phyloP scores from a whole-genome alignment of 805 yeast genomes.

The Yamadazyma takamatsuzukensis region DNA sequence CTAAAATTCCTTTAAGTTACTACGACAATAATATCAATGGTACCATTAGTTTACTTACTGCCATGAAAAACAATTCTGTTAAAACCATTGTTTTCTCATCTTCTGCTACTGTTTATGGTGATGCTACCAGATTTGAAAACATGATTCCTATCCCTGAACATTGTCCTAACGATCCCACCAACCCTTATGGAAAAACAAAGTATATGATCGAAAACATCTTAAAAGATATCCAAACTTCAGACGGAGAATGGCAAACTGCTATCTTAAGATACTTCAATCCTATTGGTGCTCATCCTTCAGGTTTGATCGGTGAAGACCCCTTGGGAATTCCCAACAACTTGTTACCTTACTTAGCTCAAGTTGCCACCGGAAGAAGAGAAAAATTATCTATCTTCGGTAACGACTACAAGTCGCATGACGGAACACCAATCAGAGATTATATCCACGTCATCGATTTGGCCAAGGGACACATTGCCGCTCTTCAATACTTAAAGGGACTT shows the following conservation, averaged over 20 bases:
- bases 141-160: slow-evolving; percentile 79
- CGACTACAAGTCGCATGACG: slow-evolving; percentile 70
- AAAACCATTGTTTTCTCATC: slow-evolving; percentile 66
- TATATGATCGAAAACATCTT: slow-evolving; percentile 59
- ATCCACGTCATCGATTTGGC: slow-evolving; percentile 80
- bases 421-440: slow-evolving; percentile 80
- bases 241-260: slow-evolving; percentile 49
- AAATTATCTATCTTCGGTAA: slow-evolving; percentile 66
- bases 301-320: slow-evolving; percentile 78
- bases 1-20: slow-evolving; percentile 62
- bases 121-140: slow-evolving; percentile 65
- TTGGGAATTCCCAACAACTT: slow-evolving; percentile 73
- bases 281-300: slow-evolving; percentile 83
- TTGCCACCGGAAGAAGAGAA: slow-evolving; percentile 67
- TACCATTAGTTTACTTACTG: slow-evolving; percentile 53
- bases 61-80: slow-evolving; percentile 46
- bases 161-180: slow-evolving; percentile 71
- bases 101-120: slow-evolving; percentile 83
- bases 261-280: slow-evolving; percentile 78
- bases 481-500: slow-evolving; percentile 45
- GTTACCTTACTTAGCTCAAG: slow-evolving; percentile 73
- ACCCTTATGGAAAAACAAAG: slow-evolving; percentile 78
- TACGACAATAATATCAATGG: slow-evolving; percentile 68
- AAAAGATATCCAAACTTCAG: slow-evolving; percentile 49
- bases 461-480: slow-evolving; percentile 70